These are phyloP conservation scores for Lyophyllum decastes DNA, from an alignment of 768 basidiomycete genomes.

Conservation along the genomic window DNA sequence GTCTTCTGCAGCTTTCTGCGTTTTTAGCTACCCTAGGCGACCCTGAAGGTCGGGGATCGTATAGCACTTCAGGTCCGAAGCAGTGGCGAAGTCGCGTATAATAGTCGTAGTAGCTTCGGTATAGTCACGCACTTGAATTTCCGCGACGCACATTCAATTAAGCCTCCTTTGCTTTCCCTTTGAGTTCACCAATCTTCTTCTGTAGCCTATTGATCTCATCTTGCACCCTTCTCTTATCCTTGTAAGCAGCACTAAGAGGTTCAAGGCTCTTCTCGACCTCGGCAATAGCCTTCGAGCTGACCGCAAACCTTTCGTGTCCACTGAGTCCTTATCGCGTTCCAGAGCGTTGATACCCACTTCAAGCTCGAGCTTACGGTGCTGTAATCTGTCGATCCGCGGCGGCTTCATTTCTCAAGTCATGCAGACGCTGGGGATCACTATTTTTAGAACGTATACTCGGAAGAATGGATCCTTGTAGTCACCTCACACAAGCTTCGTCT, in stretches of 20 bases:
- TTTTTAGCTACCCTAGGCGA: conserved; percentile 68
- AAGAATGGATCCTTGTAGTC: conserved; percentile 22
- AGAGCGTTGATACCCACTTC: conserved; percentile 60
- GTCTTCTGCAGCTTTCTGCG: conserved; percentile 65
- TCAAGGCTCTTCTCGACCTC: conserved; percentile 83
- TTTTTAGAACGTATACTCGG: not conserved
- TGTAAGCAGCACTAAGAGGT: conserved; percentile 83
- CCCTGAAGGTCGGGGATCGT: conserved; percentile 88
- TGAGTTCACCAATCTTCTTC: conserved; percentile 52
- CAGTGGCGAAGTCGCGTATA: conserved; percentile 71
- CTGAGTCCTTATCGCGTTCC: conserved; percentile 87
- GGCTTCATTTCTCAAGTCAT: conserved; percentile 94
- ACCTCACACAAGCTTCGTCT: conserved; percentile 91
- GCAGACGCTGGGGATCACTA: conserved; percentile 55
- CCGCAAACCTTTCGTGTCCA: conserved; percentile 81
- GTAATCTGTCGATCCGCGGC: conserved; percentile 89
- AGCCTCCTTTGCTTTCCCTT: conserved; percentile 50
- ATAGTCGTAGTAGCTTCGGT: not conserved
- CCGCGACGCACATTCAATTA: conserved; percentile 63
- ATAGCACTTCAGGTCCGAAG: conserved; percentile 90
- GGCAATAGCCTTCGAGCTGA: conserved; percentile 76
- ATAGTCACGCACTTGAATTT: conserved; percentile 7
- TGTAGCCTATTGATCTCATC: conserved; percentile 78
- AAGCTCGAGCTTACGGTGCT: conserved; percentile 80
- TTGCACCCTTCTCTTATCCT: conserved; percentile 79